Percentiles rank a stretch among this genome's conserved stretches.
Conservation (phyloP, 176 grass and related monocot genomes). For the Tillandsia fasciculata region DNA sequence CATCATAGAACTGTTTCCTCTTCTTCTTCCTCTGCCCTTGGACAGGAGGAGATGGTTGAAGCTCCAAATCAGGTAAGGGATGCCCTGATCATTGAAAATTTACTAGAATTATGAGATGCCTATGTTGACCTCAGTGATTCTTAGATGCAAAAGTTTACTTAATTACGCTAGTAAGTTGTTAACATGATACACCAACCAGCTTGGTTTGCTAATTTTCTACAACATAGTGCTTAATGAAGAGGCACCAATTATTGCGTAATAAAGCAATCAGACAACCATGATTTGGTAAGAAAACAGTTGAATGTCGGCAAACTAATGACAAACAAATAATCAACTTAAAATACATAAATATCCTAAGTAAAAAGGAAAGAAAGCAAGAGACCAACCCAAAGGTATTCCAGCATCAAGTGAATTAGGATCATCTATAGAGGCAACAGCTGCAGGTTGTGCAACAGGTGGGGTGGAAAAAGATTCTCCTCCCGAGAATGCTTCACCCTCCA, state of each 20-base stretch:
- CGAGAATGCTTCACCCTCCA: constrained; percentile 8
- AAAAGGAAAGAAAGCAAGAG: neutral
- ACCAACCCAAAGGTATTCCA: constrained; percentile 23
- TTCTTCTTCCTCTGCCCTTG: constrained; percentile 31
- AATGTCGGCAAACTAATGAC: neutral
- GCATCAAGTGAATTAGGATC: constrained; percentile 13
- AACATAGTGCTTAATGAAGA: neutral
- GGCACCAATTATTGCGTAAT: neutral
- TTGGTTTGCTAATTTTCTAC: too few species aligned
- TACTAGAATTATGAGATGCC: neutral
- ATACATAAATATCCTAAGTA: constrained; percentile 5
- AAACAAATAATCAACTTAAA: neutral
- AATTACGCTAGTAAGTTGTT: too few species aligned
- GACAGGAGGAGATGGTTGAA: constrained; percentile 53
- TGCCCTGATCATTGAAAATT: constrained; percentile 9
- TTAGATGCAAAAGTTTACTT: neutral
- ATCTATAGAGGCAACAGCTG: neutral
- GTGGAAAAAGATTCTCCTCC: constrained; percentile 25
- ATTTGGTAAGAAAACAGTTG: neutral
- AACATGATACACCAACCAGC: too few species aligned
- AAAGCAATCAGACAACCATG: neutral
- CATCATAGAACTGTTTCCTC: constrained; percentile 40
- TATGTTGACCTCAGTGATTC: neutral
- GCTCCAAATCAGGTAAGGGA: constrained; percentile 10
- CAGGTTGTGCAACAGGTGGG: constrained; percentile 17